Evolutionary conservation across 768 basidiomycete genomes (phyloP), one percentile per base, ranked within the genome.

Genomic region (Boletus fagicola): DNA sequence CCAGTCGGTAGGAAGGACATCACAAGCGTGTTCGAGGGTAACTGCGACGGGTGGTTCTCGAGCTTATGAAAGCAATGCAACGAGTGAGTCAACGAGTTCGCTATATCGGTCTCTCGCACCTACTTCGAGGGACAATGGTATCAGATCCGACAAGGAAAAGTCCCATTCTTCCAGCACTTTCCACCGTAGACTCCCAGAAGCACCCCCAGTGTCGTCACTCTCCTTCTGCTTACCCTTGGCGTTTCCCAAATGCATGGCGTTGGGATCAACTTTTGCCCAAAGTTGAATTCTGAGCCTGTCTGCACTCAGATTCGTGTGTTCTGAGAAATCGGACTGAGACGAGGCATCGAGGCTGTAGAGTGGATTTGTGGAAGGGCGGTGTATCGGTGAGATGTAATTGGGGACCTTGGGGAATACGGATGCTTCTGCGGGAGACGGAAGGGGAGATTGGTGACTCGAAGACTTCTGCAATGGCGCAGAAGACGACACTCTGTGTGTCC

Each of bases 331-430:
- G 28, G 70, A 72, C 33, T 75, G 69, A 6, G 79, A 75, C 15
- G 66, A 74, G 8, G 78, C 68, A 64, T 94, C 85, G 18, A 90
- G 73, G 1, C 77, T 53, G 63, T 93, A 96, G 24, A 76, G 71
- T 1, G 94, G 94, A 68, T 93, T 90, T 1, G 88, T 94, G 1
- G 94, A 95, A 5, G 92, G 88, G 24, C 76, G 79, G 68, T 94
- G 93, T 49, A 91, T 78, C 0, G 83, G 79, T 2, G 94, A 96
- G 48, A 93, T 79, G 69, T 86, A 94, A 65, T 90, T 82, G 3
- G 90, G 84, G 11, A 72, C 66, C 43, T 62, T 54, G 12, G 61
- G 65, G 38, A 61, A 62, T 16, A 49, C 44, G 50, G 40, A 49
- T 35, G 53, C 48, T 51, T 58, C 57, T 26, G 60, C 10, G 26